Conservation (phyloP, 495 filamentous ascomycete species). For the Penicillium coprophilum region DNA sequence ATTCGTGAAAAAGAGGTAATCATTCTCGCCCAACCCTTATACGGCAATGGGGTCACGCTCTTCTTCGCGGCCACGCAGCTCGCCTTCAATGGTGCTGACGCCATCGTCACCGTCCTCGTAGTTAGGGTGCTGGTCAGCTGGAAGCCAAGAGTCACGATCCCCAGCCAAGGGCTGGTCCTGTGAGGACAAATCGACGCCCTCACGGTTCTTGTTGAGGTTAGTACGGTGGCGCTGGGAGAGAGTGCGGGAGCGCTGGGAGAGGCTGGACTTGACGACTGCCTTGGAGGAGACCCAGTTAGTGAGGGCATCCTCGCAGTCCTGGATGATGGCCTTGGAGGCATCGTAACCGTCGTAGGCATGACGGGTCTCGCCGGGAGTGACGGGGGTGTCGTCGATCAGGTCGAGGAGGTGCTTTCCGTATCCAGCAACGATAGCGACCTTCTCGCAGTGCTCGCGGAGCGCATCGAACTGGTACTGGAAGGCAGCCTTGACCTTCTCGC, state of each 20-base stretch:
- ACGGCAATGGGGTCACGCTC: conserved; percentile 48
- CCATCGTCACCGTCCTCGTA: conserved; percentile 60
- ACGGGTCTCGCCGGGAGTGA: conserved; percentile 95
- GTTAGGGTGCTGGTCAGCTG: conserved; percentile 71
- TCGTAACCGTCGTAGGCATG: conserved; percentile 97
- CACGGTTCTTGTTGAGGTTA: conserved; percentile 55
- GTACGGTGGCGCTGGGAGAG: conserved; percentile 81
- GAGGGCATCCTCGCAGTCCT: conserved; percentile 95
- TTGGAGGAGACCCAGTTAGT: conserved; percentile 95
- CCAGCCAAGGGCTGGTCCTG: conserved; percentile 80
- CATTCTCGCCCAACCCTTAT: conserved; percentile 14
- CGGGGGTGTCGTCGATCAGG: conserved; percentile 92
- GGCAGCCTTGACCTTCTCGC: conserved; percentile 97
- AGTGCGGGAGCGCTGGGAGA: conserved; percentile 80
- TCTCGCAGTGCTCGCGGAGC: conserved; percentile 95
- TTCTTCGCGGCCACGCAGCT: conserved; percentile 60
- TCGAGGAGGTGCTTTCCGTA: conserved; percentile 97
- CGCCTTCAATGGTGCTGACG: conserved; percentile 53
- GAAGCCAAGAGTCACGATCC: conserved; percentile 87
- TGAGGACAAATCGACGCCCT: conserved; percentile 72
- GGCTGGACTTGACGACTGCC: conserved; percentile 79
- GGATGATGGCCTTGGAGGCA: conserved; percentile 97
- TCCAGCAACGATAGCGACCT: conserved; percentile 94
- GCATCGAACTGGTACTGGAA: conserved; percentile 99
- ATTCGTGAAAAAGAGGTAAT: conserved; percentile 14